Conservation (phyloP, 2,329 filamentous ascomycete species). For the Colletotrichum costaricense region DNA sequence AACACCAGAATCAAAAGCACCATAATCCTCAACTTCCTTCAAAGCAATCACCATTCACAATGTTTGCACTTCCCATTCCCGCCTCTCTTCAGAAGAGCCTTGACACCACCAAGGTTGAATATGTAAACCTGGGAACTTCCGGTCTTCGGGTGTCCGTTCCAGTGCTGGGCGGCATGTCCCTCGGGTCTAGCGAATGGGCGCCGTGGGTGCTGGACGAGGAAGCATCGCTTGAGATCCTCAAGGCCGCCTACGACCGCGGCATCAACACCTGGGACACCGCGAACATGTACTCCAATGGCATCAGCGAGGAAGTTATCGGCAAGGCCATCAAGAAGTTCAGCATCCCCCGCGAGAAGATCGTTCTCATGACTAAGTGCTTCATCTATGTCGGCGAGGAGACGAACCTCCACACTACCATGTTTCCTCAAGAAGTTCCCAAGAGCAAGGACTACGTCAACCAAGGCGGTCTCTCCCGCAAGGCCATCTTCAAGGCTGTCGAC, state of each 20-base stretch:
- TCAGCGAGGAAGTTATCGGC: slow-evolving; percentile 72
- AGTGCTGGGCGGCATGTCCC: slow-evolving; percentile 34
- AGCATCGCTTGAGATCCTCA: slow-evolving; percentile 27
- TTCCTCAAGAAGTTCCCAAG: neutral
- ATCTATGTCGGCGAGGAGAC: slow-evolving; percentile 44
- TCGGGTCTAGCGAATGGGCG: slow-evolving; percentile 32
- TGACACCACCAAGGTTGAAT: slow-evolving; percentile 53
- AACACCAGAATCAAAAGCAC: too few relatives aligned
- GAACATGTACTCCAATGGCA: slow-evolving; percentile 70
- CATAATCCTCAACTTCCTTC: neutral
- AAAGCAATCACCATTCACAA: neutral
- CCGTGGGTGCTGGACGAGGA: slow-evolving; percentile 27
- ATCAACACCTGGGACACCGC: slow-evolving; percentile 56
- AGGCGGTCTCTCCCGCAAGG: slow-evolving; percentile 38
- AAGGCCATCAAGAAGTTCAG: slow-evolving; percentile 72
- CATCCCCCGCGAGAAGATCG: slow-evolving; percentile 72
- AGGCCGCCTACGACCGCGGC: slow-evolving; percentile 34
- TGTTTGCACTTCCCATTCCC: slow-evolving; percentile 13
- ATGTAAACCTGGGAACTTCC: slow-evolving; percentile 49
- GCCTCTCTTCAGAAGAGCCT: slow-evolving; percentile 35
- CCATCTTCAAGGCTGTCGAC: slow-evolving; percentile 51
- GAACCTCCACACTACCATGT: slow-evolving; percentile 37
- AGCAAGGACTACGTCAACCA: slow-evolving; percentile 51
- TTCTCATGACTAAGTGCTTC: slow-evolving; percentile 68
- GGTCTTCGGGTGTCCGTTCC: slow-evolving; percentile 29